phyloP scores from a whole-genome alignment of 2,329 filamentous ascomycete genomes.

The Raffaelea ambrosiae region DNA sequence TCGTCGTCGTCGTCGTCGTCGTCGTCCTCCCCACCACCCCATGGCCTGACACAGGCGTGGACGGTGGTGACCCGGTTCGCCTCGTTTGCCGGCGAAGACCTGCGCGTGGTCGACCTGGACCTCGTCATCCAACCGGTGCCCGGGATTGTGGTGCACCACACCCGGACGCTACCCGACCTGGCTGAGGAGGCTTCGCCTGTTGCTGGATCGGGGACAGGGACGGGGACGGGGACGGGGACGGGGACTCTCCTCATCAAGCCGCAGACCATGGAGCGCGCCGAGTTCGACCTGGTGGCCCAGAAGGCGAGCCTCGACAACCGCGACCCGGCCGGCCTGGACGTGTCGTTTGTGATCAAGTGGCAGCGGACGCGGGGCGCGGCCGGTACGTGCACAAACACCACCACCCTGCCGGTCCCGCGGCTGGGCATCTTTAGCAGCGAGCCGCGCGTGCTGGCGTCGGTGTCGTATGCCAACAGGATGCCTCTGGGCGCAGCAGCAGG shows the following conservation, averaged over 20 bases:
- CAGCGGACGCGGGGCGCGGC: constrained; percentile 38
- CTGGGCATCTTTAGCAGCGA: constrained; percentile 76
- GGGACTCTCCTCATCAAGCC: constrained; percentile 44
- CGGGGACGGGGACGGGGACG: constrained; percentile 19
- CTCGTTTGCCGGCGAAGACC: constrained; percentile 68
- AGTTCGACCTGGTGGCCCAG: constrained; percentile 66
- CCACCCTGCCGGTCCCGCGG: constrained; percentile 67
- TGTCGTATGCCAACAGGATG: constrained; percentile 33
- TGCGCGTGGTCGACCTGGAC: constrained; percentile 55
- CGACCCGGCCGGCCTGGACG: constrained; percentile 62
- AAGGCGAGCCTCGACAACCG: constrained; percentile 78
- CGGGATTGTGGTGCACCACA: constrained; percentile 49
- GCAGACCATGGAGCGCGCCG: constrained; percentile 61
- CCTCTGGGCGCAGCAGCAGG: background rate
- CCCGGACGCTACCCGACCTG: constrained; percentile 19
- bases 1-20: no score
- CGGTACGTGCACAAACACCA: constrained; percentile 42
- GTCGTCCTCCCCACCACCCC: no score
- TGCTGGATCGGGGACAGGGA: constrained; percentile 8
- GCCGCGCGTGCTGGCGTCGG: constrained; percentile 68
- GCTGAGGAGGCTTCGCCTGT: background rate
- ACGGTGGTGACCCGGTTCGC: constrained; percentile 62
- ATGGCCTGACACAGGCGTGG: constrained; percentile 75
- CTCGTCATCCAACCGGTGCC: constrained; percentile 39
- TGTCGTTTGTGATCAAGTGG: constrained; percentile 72